Base-by-base conservation (phyloP, 164 flowering plant genomes). In the Piper betle region DNA sequence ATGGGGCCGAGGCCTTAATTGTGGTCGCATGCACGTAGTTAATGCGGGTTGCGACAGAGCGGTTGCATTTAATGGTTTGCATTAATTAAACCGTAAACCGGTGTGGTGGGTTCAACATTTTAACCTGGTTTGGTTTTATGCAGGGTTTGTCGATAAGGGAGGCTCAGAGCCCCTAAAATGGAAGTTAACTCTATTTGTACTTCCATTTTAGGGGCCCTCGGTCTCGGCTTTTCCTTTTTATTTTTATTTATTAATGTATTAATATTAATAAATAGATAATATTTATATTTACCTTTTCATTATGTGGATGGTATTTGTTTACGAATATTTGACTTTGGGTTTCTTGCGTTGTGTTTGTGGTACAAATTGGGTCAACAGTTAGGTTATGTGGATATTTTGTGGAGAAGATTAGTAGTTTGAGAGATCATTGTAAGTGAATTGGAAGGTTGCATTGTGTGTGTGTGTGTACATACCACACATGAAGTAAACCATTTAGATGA, bases 11-110 rank as follows among this genome's bases (percentile, higher is more conserved):
- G 33, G 56, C 41, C 39, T 58, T 58, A 58, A 58, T 58, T 42
- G 60, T 55, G 39, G 63, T 61, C 63, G 63, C 63, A 52, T 61
- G 55, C 63, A 37, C 18, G 55, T 33, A 61, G 50, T 61, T 9
- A 61, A 61, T 61, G 63, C 1, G 25, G 18, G 2, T n/a, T 19
- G 58, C 58, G 38, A 37, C n/a, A 37, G 52, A 38, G 13, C 7
- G 55, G 9, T 37, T 38, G 55, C 63, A 61, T 61, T 61, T 61
- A 61, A 61, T 52, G 63, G 19, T 55, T 53, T 53, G 43, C 12
- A 43, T 15, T 43, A 8, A 3, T 43, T 10, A n/a, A 43, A 3
- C 12, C 50, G 8, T 10, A 43, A 43, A 10, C 50, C 12, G 50
- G 2, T 2, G 50, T 43, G n/a, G n/a, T n/a, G n/a, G 50, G 50